A percentile compares a stretch with the other conserved stretches of the same genome.
These are phyloP conservation scores for Hypoxylon sp. DNA, from an alignment of 2,329 filamentous ascomycete species.

Conservation along the genomic window DNA sequence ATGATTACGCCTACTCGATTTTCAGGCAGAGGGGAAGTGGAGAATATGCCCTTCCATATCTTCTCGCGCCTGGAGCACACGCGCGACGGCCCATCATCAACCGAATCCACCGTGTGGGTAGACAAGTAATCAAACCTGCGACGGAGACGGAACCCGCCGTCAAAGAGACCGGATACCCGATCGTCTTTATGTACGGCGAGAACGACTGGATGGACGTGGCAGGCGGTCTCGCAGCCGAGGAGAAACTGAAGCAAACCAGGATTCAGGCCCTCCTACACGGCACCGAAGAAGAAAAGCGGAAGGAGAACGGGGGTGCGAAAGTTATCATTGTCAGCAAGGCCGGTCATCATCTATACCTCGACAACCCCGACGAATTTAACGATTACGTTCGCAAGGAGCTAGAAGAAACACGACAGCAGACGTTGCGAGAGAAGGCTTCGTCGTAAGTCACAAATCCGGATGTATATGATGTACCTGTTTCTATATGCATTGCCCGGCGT, in stretches of 20 bases:
- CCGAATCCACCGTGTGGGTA: constrained; percentile 86
- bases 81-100: constrained; percentile 90
- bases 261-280: constrained; percentile 72
- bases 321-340: constrained; percentile 80
- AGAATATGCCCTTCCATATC: constrained; percentile 92
- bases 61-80: constrained; percentile 93
- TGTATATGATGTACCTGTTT: constrained; percentile 4
- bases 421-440: constrained; percentile 44
- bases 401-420: constrained; percentile 62
- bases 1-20: constrained; percentile 94
- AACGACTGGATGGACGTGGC: constrained; percentile 99
- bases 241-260: constrained; percentile 81
- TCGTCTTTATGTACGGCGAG: constrained; percentile 97
- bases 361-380: constrained; percentile 73
- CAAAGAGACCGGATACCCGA: constrained; percentile 78
- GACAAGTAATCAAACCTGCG: constrained; percentile 69
- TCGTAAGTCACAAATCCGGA: not conserved
- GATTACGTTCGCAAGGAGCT: constrained; percentile 67
- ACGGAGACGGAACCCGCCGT: constrained; percentile 53
- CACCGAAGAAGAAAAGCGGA: constrained; percentile 75
- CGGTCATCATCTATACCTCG: constrained; percentile 73
- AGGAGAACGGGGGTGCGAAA: constrained; percentile 85
- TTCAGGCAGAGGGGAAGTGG: constrained; percentile 94
- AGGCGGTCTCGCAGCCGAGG: constrained; percentile 83
- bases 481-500: constrained; percentile 42